Evolutionary conservation across 2,329 filamentous ascomycete genomes (phyloP).

Genomic region (Catunica adiposa): DNA sequence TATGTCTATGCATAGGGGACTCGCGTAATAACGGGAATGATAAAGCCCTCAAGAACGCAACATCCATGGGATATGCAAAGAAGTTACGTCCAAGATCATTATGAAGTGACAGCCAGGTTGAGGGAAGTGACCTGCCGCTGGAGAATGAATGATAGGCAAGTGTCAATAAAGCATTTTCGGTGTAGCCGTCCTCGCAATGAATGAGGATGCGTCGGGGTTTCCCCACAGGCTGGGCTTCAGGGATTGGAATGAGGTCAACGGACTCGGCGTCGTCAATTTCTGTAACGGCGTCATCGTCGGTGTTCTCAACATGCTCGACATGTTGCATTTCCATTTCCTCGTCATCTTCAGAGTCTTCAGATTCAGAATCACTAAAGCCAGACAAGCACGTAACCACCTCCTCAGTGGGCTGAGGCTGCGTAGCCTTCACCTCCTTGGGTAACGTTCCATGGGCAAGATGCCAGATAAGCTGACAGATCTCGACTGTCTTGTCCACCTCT

Average conservation of each 20-base stretch:
- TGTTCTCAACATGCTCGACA: conserved; percentile 16
- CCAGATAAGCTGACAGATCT: conserved; percentile 82
- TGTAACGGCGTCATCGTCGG: conserved; percentile 12
- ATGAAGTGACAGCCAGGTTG: conserved; percentile 79
- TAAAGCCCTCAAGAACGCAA: conserved; percentile 61
- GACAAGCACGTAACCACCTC: conserved; percentile 14
- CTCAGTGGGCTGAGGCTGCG: background rate
- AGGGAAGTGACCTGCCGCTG: conserved; percentile 60
- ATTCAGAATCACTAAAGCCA: conserved; percentile 14
- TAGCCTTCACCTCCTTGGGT: conserved; percentile 22
- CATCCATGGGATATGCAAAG: conserved; percentile 87
- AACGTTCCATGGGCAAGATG: conserved; percentile 54
- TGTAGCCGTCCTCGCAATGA: conserved; percentile 91
- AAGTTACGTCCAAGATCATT: conserved; percentile 72
- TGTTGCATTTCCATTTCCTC: conserved; percentile 18
- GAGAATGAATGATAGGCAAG: conserved; percentile 91
- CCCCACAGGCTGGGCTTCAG: conserved; percentile 21
- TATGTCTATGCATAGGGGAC: conserved; percentile 36
- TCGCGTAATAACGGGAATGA: conserved; percentile 58
- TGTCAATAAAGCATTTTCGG: conserved; percentile 75
- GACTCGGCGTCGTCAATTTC: conserved; percentile 27
- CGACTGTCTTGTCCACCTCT: conserved; percentile 70
- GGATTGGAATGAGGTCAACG: background rate
- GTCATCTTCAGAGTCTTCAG: background rate
- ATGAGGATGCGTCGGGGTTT: conserved; percentile 57